Percentiles rank a stretch among this genome's conserved stretches.
Conservation (phyloP, 179 eudicot genomes). For the Beta lomatogona region DNA sequence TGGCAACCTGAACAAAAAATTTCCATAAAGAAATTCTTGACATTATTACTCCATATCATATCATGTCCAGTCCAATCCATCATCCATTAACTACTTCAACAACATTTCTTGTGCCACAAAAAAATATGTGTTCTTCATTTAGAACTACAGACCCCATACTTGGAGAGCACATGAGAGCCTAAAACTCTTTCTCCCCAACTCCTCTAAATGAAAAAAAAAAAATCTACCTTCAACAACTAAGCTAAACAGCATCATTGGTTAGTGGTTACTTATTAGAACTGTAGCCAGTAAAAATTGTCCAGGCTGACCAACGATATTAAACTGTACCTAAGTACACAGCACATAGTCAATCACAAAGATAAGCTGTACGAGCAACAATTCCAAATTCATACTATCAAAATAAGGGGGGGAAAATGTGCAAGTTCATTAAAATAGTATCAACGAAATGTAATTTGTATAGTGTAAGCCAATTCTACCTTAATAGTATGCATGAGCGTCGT, state of each 20-base stretch:
- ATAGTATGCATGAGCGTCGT: slow-evolving; percentile 87
- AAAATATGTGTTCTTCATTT: no score
- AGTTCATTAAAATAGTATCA: background rate
- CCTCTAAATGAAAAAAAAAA: background rate
- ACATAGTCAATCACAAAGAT: background rate
- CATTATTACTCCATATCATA: background rate
- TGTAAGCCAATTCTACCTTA: slow-evolving; percentile 50
- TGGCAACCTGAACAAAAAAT: background rate
- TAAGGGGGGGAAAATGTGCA: background rate
- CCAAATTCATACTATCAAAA: no score
- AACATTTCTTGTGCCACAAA: no score
- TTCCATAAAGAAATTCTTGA: background rate
- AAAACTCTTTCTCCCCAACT: background rate
- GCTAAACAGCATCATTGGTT: background rate
- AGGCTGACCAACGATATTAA: background rate
- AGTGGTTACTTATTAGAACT: background rate
- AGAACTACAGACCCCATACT: no score
- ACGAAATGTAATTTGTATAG: background rate
- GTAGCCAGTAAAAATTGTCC: background rate
- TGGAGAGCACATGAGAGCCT: background rate
- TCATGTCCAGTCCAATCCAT: background rate
- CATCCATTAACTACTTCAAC: no score
- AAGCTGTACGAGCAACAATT: background rate
- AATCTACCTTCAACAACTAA: background rate
- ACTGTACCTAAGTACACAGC: no score